Conservation (phyloP, 2,329 filamentous ascomycete species). For the Xylaria sp. region DNA sequence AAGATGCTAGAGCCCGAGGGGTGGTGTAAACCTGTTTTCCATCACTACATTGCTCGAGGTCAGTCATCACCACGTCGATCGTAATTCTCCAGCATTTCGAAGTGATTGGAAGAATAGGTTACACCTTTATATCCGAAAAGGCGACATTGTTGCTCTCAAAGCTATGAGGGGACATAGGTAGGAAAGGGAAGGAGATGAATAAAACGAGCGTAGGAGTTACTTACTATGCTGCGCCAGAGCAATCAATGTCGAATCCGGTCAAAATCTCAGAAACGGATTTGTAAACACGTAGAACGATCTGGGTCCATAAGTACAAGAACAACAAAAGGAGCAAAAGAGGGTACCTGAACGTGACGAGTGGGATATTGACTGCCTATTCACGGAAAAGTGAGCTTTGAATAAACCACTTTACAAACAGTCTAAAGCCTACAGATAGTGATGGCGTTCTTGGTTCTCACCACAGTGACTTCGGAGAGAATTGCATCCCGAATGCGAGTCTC, state of each 20-base stretch:
- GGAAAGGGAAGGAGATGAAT: background rate
- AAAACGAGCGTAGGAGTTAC: background rate
- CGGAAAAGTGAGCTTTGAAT: slow-evolving; percentile 14
- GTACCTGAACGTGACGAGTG: slow-evolving; percentile 77
- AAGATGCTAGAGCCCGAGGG: slow-evolving; percentile 80
- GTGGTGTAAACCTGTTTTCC: slow-evolving; percentile 82
- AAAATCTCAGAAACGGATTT: slow-evolving; percentile 86
- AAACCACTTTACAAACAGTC: background rate
- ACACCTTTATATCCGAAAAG: too few relatives aligned
- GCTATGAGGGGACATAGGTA: background rate
- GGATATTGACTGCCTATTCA: slow-evolving; percentile 77
- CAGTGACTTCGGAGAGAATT: slow-evolving; percentile 84
- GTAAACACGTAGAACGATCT: slow-evolving; percentile 84
- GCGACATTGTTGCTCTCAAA: too few relatives aligned
- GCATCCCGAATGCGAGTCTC: slow-evolving; percentile 79
- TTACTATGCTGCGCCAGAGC: slow-evolving; percentile 78
- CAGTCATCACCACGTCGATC: background rate
- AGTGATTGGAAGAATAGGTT: too few relatives aligned
- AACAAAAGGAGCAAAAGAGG: background rate
- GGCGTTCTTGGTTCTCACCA: slow-evolving; percentile 86
- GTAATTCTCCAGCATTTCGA: background rate
- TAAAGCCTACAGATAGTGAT: slow-evolving; percentile 73
- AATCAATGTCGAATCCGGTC: slow-evolving; percentile 89
- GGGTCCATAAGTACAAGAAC: slow-evolving; percentile 5
- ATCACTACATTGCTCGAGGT: slow-evolving; percentile 55